Conservation (phyloP, 78 protist species). For the Tieghemostelium lacteum region DNA sequence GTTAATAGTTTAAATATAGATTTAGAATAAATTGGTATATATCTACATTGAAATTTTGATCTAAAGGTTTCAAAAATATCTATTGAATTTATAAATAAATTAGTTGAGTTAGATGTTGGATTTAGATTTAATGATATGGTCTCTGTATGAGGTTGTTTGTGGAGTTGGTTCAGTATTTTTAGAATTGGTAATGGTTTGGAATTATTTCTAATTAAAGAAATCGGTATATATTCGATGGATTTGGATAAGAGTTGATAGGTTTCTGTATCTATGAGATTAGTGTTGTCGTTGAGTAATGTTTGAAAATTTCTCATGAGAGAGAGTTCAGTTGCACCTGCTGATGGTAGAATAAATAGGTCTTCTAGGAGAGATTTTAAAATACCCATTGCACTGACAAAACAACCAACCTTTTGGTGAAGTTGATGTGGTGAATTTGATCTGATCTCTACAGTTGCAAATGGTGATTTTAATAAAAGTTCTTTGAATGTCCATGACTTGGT, state of each 20-base stretch:
- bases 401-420: constrained; percentile 35
- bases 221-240: not conserved
- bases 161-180: not conserved
- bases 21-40: not conserved
- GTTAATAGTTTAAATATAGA: too few species aligned
- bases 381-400: constrained; percentile 59
- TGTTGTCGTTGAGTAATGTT: not conserved
- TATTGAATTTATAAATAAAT: constrained; percentile 13
- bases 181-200: not conserved
- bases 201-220: not conserved
- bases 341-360: constrained; percentile 51
- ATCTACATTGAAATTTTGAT: constrained; percentile 3
- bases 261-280: not conserved
- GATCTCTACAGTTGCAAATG: constrained; percentile 12
- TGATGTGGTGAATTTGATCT: not conserved
- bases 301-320: not conserved
- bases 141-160: not conserved
- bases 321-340: constrained; percentile 34
- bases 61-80: constrained; percentile 48
- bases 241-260: not conserved
- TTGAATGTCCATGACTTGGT: not conserved
- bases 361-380: constrained; percentile 55
- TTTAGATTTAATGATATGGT: too few species aligned
- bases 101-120: too few species aligned
- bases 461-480: not conserved